A percentile compares a stretch with the other conserved stretches of the same genome.
Evolutionary conservation across 768 basidiomycete genomes (phyloP).

Genomic region (Psilocybe subaeruginosa): DNA sequence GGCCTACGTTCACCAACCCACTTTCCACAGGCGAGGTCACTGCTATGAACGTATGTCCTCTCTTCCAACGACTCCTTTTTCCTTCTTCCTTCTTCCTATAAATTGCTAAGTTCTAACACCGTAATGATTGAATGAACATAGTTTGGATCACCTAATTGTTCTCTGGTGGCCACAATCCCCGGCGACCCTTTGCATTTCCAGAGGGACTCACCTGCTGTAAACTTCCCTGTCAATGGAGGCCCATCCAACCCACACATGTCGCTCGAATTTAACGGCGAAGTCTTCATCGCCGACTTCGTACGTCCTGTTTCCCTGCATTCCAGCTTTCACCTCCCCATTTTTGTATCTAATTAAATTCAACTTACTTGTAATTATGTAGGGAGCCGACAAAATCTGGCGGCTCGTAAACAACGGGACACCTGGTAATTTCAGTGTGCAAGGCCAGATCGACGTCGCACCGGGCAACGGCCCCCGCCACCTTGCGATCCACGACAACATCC

Average conservation of each 20-base stretch:
- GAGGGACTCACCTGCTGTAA: constrained; percentile 39
- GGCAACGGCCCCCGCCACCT: constrained; percentile 59
- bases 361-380: constrained; percentile 33
- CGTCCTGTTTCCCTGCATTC: constrained; percentile 10
- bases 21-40: constrained; percentile 59
- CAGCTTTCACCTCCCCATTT: too few species aligned
- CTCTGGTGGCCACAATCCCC: constrained; percentile 40
- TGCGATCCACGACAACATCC: constrained; percentile 35
- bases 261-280: constrained; percentile 49
- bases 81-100: too few species aligned
- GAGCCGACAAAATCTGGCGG: constrained; percentile 68
- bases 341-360: too few species aligned
- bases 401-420: constrained; percentile 44
- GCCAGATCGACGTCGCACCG: constrained; percentile 52
- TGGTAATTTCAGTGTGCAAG: constrained; percentile 54
- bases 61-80: neutral
- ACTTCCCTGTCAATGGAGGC: constrained; percentile 48
- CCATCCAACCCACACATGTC: constrained; percentile 67
- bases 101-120: too few species aligned
- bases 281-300: constrained; percentile 66
- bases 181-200: constrained; percentile 38
- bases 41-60: constrained; percentile 50
- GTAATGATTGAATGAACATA: constrained; percentile 4
- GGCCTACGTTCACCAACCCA: constrained; percentile 52
- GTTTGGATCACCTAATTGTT: constrained; percentile 41